Evolutionary conservation across 2,329 filamentous ascomycete genomes (phyloP), one percentile per base, ranked within the genome.

Genomic region (Botrytis tulipae): DNA sequence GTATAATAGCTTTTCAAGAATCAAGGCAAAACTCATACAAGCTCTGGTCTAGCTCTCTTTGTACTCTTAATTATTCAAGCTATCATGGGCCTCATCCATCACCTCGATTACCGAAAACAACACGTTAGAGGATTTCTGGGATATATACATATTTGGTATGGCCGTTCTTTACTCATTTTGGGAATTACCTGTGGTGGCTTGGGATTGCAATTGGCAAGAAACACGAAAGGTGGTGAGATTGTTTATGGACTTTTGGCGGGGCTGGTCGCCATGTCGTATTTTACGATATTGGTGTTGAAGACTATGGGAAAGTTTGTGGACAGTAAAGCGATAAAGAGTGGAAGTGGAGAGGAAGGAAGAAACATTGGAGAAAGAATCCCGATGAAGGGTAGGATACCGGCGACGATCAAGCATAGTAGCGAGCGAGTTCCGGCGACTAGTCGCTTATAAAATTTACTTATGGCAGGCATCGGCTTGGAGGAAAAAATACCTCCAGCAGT

Each of bases 141-240:
- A 75, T 81, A 90, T 75, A 79, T 83, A 1, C 90, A 92, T 78
- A 87, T 90, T 76, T 91, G 88, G 88, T 89, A 86, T 77, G 90
- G 90, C 20, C 86, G 89, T 25, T 76, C 82, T 1, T 80, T 91
- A 62, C 87, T 92, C 75, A 73, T 87, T 35, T 78, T 91, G 5
- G 90, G 88, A 40, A 83, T 91, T 63, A 79, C 91, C 78, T 91
- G 91, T 77, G 90, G 90, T 73, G 90, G 89, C 0, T 80, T 92
- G 4, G 90, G 90, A 5, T 82, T 92, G 35, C 74, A 85, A 76
- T 82, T 90, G 25, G 83, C 86, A 1, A 75, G 77, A 29, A 84
- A 85, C 0, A 75, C 81, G 0, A 80, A 75, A 3, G 78, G 80
- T 20, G 85, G 86, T 62, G 80, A 87, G 71, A 84, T 88, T 65